Percentiles rank a stretch among this genome's conserved stretches.
These are phyloP conservation scores for Hypomontagnella submonticulosa DNA, from an alignment of 495 filamentous ascomycete species.

Conservation along the genomic window DNA sequence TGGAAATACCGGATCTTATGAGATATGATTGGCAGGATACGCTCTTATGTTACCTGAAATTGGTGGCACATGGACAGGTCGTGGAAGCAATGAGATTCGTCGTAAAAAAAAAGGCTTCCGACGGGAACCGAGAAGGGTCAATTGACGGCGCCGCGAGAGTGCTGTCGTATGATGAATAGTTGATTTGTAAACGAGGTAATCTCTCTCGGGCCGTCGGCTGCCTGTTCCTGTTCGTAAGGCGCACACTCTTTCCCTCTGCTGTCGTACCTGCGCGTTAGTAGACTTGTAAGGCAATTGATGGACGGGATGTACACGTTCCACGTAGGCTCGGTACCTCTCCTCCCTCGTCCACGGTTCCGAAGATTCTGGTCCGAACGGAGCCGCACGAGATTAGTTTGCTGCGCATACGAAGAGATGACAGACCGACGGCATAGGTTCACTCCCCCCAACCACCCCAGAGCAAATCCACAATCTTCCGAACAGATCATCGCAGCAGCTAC, in stretches of 20 bases:
- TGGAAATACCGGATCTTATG: constrained; percentile 5
- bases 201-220: constrained; percentile 20
- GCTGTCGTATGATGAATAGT: constrained; percentile 3
- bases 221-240: constrained; percentile 16
- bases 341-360: constrained; percentile 37
- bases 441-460: constrained; percentile 10
- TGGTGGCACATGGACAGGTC: not conserved
- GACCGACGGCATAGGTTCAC: constrained; percentile 22
- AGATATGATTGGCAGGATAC: constrained; percentile 22
- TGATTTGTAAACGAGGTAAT: constrained; percentile 28
- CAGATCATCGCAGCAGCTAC: constrained; percentile 22
- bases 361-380: constrained; percentile 41
- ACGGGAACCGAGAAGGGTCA: constrained; percentile 20
- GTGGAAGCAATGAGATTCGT: too few relatives aligned
- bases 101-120: not conserved
- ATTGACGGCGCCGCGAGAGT: not conserved
- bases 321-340: constrained; percentile 37
- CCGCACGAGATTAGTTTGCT: constrained; percentile 43
- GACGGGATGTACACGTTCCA: constrained; percentile 27
- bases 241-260: constrained; percentile 27
- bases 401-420: constrained; percentile 30
- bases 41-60: constrained; percentile 18
- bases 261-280: constrained; percentile 12
- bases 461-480: constrained; percentile 6
- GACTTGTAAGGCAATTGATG: constrained; percentile 16